Base-by-base conservation (phyloP, 768 basidiomycete species). In the Pleurotus djamor region DNA sequence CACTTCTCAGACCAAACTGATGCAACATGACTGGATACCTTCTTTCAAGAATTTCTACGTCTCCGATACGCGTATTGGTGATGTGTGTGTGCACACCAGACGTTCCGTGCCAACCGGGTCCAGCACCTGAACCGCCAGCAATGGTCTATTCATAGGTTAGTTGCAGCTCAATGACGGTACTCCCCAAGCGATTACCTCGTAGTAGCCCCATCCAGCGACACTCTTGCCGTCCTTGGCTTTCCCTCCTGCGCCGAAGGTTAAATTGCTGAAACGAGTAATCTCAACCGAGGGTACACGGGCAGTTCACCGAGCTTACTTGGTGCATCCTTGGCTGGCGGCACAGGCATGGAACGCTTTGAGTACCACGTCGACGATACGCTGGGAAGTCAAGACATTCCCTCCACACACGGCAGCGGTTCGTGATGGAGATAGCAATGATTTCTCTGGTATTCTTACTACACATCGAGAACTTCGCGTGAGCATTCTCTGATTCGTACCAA, bases 41-140 rank as follows among this genome's bases (percentile, higher is more conserved):
- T 50, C 95, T 84, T 69, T 98, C 96, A 37, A 98, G 81, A 66
- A 96, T 89, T 69, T 98, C 96, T 37, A 95, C 88, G 65, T 98
- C 96, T 17, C 93, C 93, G 45, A 95, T 95, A 9, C 93, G 86
- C 8, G 93, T 94, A 71, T 94, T 95, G 0, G 95, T 95, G 65
- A 94, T 94, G 67, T 95, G 92, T 1, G 93, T 94, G 70, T 96
- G 95, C 2, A 96, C 91, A 5, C 95, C 95, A 28, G 91, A 92
- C 13, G 93, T 94, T 3, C 96, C 96, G 66, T 95, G 86, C 95
- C 94, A 96, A 8, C 72, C 71, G 2, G 91, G 87, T 0, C 96
- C 95, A 0, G 96, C 94, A 4, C 96, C 96, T 4, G 91, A 92
- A 17, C 96, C 96, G 6, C 95, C 96, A 3, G 92, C 94, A 58